phyloP scores from a whole-genome alignment of 306 rosid species.

The Castanea mollissima region DNA sequence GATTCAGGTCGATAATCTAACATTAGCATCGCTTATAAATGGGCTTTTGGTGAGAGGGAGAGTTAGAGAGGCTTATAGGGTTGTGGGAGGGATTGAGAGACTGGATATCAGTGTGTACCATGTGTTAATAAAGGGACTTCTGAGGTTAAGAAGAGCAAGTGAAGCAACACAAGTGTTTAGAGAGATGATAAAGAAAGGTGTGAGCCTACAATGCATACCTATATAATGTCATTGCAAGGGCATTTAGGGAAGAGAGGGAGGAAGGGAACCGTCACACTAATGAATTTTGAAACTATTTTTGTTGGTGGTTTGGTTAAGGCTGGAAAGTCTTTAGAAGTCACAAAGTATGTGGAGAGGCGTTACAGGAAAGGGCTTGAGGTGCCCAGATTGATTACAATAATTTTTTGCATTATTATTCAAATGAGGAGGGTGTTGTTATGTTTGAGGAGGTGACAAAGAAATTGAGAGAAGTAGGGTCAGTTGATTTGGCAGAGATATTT shows the following conservation, averaged over 20 bases:
- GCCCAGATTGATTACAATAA: constrained; percentile 79
- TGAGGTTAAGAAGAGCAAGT: constrained; percentile 57
- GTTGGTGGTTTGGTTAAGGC: constrained; percentile 68
- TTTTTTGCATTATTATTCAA: constrained; percentile 73
- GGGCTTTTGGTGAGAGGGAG: constrained; percentile 57
- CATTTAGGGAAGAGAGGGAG: constrained; percentile 56
- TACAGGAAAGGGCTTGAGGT: constrained; percentile 79
- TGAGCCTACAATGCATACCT: constrained; percentile 27
- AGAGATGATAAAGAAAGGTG: constrained; percentile 46
- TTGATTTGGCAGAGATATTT: constrained; percentile 87
- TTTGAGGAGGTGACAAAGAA: constrained; percentile 74
- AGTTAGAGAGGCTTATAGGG: constrained; percentile 48
- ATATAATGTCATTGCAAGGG: constrained; percentile 78
- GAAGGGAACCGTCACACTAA: constrained; percentile 69
- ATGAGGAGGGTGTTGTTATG: constrained; percentile 75
- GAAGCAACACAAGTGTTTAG: constrained; percentile 84
- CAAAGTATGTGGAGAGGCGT: constrained; percentile 82
- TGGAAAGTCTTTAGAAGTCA: constrained; percentile 53
- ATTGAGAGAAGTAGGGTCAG: constrained; percentile 68
- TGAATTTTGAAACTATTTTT: constrained; percentile 76
- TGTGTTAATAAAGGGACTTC: constrained; percentile 69
- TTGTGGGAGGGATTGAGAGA: constrained; percentile 27
- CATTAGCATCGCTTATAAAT: constrained; percentile 37
- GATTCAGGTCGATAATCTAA: constrained; percentile 44
- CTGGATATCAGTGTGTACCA: constrained; percentile 57